Conservation (phyloP, 1,284 basidiomycete genomes). For the Sparassis latifolia region DNA sequence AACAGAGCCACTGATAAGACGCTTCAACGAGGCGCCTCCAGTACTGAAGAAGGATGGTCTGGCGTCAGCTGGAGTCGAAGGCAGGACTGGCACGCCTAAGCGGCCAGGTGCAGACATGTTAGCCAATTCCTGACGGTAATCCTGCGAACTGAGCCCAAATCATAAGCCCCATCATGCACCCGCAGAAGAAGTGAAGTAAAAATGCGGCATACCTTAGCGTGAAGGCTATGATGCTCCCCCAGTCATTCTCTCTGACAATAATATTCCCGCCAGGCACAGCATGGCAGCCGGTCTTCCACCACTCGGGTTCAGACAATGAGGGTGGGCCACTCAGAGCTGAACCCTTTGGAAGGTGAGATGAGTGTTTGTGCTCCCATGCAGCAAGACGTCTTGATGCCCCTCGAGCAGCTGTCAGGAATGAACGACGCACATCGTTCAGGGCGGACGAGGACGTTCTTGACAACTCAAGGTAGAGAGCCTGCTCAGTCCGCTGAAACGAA, state of each 20-base stretch:
- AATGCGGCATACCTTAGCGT: constrained; percentile 46
- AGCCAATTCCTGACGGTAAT: constrained; percentile 55
- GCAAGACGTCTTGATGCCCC: constrained; percentile 44
- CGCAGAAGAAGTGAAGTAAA: too few species aligned
- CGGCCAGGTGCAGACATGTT: constrained; percentile 31
- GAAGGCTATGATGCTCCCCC: constrained; percentile 72
- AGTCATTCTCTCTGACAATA: constrained; percentile 63
- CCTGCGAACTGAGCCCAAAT: constrained; percentile 38
- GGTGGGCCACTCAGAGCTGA: constrained; percentile 24
- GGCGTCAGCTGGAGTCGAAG: constrained; percentile 19
- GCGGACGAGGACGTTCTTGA: constrained; percentile 34
- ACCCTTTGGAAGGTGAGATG: constrained; percentile 19
- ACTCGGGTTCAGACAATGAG: constrained; percentile 44
- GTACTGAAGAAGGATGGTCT: constrained; percentile 38
- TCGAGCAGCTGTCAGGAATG: constrained; percentile 44
- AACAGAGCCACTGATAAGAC: constrained; percentile 34
- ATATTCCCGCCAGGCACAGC: constrained; percentile 62
- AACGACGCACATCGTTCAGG: constrained; percentile 58
- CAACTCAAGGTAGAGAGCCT: constrained; percentile 48
- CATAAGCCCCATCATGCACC: too few species aligned
- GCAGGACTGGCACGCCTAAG: constrained; percentile 17
- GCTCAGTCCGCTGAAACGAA: constrained; percentile 53
- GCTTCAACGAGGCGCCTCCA: constrained; percentile 37
- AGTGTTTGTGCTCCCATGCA: constrained; percentile 62
- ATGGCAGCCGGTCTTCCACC: constrained; percentile 57